Conservation (phyloP, 2,329 filamentous ascomycete species). For the Alternaria metachromatica region DNA sequence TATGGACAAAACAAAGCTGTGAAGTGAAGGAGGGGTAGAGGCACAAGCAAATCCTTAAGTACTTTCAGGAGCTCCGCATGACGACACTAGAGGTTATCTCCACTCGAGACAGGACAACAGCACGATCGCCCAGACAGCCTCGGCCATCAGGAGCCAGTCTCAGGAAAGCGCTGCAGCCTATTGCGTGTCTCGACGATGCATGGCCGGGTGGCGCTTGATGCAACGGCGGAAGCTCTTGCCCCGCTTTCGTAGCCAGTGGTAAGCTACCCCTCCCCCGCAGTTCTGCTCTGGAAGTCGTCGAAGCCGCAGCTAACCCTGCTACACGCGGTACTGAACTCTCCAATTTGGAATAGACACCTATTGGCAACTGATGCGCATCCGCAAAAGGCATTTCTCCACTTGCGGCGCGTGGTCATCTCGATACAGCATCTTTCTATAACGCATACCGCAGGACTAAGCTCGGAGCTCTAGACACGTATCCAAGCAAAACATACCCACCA, state of each 20-base stretch:
- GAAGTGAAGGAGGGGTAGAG: conserved; percentile 30
- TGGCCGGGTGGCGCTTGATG: conserved; percentile 29
- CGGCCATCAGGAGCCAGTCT: conserved; percentile 42
- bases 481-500: conserved; percentile 14
- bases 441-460: conserved; percentile 3
- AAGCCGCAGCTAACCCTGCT: conserved; percentile 22
- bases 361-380: conserved; percentile 11
- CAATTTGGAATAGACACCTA: conserved; percentile 20
- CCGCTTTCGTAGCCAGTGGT: conserved; percentile 38
- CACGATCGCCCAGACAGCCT: conserved; percentile 33
- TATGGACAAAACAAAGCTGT: conserved; percentile 29
- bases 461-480: conserved; percentile 10
- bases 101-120: conserved; percentile 21
- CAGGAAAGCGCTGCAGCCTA: conserved; percentile 27
- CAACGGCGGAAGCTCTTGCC: conserved; percentile 31
- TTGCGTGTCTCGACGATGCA: conserved; percentile 21
- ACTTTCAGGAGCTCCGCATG: conserved; percentile 24
- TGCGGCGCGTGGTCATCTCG: background rate
- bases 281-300: conserved; percentile 12
- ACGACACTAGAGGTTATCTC: conserved; percentile 31
- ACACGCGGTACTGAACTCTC: conserved; percentile 11
- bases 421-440: conserved; percentile 1
- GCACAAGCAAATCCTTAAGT: conserved; percentile 38
- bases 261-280: conserved; percentile 46
- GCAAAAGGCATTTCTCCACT: background rate